Evolutionary conservation across 2,329 filamentous ascomycete genomes (phyloP), one percentile per base, ranked within the genome.

Genomic region (Penicillium brevicompactum): DNA sequence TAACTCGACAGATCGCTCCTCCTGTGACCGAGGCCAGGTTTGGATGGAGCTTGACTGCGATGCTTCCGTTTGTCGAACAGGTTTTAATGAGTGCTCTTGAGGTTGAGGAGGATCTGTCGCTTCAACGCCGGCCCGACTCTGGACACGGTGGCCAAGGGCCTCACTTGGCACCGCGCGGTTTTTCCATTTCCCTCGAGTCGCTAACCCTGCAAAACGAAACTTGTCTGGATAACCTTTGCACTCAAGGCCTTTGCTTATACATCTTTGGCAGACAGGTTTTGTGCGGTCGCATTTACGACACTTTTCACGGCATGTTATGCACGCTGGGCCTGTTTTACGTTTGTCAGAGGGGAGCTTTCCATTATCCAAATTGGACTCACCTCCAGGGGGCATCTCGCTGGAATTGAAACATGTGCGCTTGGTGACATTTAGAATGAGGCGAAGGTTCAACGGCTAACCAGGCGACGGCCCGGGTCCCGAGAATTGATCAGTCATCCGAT

Each of bases 231-330:
- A 70, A 13, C 67, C 68, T 34, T 59, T 64, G 49, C 69, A 72
- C 43, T 67, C 51, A 14, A 70, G 55, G 32, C 69, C 69, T 46
- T 69, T 72, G 10, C 60, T 62, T 14, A 68, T 58, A 41, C 69
- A 72, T 22, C 69, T 62, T 49, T 65, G 62, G 41, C 69, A 72
- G 14, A 56, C 58, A 4, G 69, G 69, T n/a, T 67, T 63, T 21
- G 55, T 59, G 2, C 68, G 68, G 49, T 72, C 69, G 47, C 69
- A 72, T 57, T 63, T 63, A 16, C 69, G 67, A 41, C 66, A 70
- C 51, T 72, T 72, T 52, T 71, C 64, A 53, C 69, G 64, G 49
- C 69, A 72, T 53, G 69, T 72, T 53, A 67, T 52, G 53, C 69
- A 72, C 41, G 69, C 69, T 21, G 69, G 65, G 45, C 64, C 69